Conservation (phyloP, 2,329 filamentous ascomycete genomes). For the Xylaria sp. region DNA sequence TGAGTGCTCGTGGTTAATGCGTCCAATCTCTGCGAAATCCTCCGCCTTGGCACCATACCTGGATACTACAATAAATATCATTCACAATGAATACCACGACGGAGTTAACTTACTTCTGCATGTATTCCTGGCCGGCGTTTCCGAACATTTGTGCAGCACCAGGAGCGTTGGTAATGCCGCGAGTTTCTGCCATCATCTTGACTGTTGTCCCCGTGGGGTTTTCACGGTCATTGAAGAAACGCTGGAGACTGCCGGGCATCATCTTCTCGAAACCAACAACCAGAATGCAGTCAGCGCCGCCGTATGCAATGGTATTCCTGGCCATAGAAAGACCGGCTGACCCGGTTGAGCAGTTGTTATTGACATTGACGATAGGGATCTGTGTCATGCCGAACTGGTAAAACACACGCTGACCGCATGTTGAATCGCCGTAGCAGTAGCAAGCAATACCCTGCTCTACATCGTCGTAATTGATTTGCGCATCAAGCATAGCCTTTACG, state of each 20-base stretch:
- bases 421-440: conserved; percentile 97
- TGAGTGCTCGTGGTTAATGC: conserved; percentile 92
- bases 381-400: conserved; percentile 98
- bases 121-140: conserved; percentile 93
- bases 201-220: conserved; percentile 79
- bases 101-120: conserved; percentile 75
- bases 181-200: conserved; percentile 83
- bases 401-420: conserved; percentile 94
- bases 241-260: conserved; percentile 87
- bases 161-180: conserved; percentile 83
- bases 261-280: conserved; percentile 99
- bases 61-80: conserved; percentile 36
- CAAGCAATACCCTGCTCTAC: conserved; percentile 96
- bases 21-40: conserved; percentile 94
- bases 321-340: conserved; percentile 89
- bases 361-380: conserved; percentile 97
- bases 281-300: conserved; percentile 86
- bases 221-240: conserved; percentile 84
- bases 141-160: conserved; percentile 94
- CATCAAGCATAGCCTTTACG: conserved; percentile 84
- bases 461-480: conserved; percentile 95
- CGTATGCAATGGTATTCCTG: conserved; percentile 79
- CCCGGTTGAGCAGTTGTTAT: conserved; percentile 99
- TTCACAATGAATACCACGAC: background rate
- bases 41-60: conserved; percentile 83